These are phyloP conservation scores for Dalbergia cochinchinensis DNA, from an alignment of 306 rosid genomes.

Conservation along the genomic window DNA sequence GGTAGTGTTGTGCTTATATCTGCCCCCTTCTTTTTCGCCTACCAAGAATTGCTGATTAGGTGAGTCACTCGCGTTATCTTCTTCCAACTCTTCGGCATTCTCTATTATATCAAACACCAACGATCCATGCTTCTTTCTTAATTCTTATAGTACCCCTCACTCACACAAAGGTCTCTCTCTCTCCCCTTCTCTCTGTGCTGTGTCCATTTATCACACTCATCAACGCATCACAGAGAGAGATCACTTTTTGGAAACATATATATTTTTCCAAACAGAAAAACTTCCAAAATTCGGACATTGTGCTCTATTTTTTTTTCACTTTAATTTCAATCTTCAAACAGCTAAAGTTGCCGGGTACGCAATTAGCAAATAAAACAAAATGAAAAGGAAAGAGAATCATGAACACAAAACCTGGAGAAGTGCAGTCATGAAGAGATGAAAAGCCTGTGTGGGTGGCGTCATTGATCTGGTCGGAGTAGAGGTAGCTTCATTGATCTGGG, in stretches of 20 bases:
- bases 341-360: slow-evolving; percentile 11
- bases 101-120: slow-evolving; percentile 1
- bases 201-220: no score
- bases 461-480: no score
- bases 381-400: slow-evolving; percentile 29
- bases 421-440: slow-evolving; percentile 96
- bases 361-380: slow-evolving; percentile 23
- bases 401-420: slow-evolving; percentile 83
- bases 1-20: not conserved
- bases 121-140: slow-evolving; percentile 24
- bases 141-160: not conserved
- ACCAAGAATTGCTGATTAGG: slow-evolving; percentile 22
- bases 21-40: not conserved
- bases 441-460: slow-evolving; percentile 99
- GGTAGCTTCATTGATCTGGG: no score
- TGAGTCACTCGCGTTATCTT: slow-evolving; percentile 41
- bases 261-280: slow-evolving; percentile 16
- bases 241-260: no score
- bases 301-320: slow-evolving; percentile 14
- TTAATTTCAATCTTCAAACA: slow-evolving; percentile 13
- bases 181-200: no score
- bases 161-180: not conserved
- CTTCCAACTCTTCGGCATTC: not conserved
- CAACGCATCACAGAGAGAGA: no score
- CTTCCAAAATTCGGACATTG: slow-evolving; percentile 36